Percentiles rank a stretch among this genome's conserved stretches.
Evolutionary conservation across 257 asterid species (phyloP).

Genomic region (Plantago elongata): DNA sequence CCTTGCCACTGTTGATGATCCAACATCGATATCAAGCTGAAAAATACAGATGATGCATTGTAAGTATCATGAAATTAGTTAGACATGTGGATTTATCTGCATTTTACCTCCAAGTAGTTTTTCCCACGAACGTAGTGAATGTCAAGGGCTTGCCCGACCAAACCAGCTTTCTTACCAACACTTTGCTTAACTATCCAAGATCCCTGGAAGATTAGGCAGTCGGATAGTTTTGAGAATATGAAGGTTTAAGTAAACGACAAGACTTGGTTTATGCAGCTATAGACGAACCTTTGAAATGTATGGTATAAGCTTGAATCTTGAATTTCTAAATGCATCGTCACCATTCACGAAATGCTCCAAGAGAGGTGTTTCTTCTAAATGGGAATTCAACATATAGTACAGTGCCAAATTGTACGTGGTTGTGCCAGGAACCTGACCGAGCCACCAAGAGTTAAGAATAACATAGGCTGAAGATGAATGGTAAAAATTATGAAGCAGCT

Average conservation of each 20-base stretch:
- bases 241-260: too few relatives aligned
- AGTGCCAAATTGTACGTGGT: slow-evolving; percentile 51
- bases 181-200: slow-evolving; percentile 96
- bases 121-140: slow-evolving; percentile 76
- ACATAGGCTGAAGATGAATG: slow-evolving; percentile 5
- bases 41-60: slow-evolving; percentile 15
- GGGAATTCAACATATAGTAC: slow-evolving; percentile 62
- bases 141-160: slow-evolving; percentile 78
- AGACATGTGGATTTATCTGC: too few relatives aligned
- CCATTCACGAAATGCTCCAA: slow-evolving; percentile 14
- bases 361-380: slow-evolving; percentile 48
- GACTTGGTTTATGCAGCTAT: not conserved
- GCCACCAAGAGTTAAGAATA: slow-evolving; percentile 1
- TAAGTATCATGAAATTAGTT: not conserved
- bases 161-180: slow-evolving; percentile 80
- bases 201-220: slow-evolving; percentile 50
- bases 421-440: slow-evolving; percentile 62
- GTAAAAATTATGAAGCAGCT: not conserved
- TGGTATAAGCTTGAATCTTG: slow-evolving; percentile 12
- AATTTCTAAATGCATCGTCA: slow-evolving; percentile 10
- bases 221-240: not conserved
- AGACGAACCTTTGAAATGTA: slow-evolving; percentile 5
- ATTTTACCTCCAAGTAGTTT: slow-evolving; percentile 87
- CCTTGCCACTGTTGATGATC: slow-evolving; percentile 65
- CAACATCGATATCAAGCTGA: slow-evolving; percentile 61